Evolutionary conservation across 306 rosid species (phyloP), one percentile per base, ranked within the genome.

Genomic region (Begonia masoniana): DNA sequence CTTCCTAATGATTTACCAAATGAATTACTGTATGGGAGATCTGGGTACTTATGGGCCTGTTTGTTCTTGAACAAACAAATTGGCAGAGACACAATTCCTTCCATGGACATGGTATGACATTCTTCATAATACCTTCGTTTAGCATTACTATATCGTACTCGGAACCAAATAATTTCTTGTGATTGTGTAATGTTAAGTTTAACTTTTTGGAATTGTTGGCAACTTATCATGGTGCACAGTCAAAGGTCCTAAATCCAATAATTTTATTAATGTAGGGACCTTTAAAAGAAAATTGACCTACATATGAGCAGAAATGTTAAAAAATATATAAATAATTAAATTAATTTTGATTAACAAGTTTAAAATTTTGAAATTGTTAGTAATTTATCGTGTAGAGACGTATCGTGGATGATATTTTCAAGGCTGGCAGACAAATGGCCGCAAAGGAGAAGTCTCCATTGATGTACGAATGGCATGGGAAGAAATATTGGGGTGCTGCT

Each of bases 401-500:
- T 14, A 61, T 80, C 64, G 81, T 82, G 67, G 87, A 76, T 50
- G 89, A 85, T 52, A 70, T 80, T 48, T 66, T 88, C 17, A 51
- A 71, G 47, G 70, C 76, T 58, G 95, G 97, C 50, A 79, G 86
- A 64, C 57, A 67, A 55, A 60, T 79, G 62, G 82, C 76, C 35
- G 59, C 19, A 70, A 70, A 74, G 63, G 87, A 87, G 67, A 69
- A 49, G 65, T 78, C 81, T 55, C 80, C 87, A 35, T 62, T 88
- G 76, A 88, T 82, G 89, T 82, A 79, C 52, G 89, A 88, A 72
- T 84, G 95, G 97, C 97, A 72, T 58, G 97, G 88, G 64, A 88
- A 82, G 87, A 82, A 78, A 65, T 88, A 88, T 67, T 84, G 95
- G 93, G 97, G 94, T 64, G 89, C 95, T 62, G 95, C 95, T 55